Evolutionary conservation across 2,329 filamentous ascomycete genomes (phyloP), one percentile per base, ranked within the genome.

Genomic region (Neonectria neomacrospora): DNA sequence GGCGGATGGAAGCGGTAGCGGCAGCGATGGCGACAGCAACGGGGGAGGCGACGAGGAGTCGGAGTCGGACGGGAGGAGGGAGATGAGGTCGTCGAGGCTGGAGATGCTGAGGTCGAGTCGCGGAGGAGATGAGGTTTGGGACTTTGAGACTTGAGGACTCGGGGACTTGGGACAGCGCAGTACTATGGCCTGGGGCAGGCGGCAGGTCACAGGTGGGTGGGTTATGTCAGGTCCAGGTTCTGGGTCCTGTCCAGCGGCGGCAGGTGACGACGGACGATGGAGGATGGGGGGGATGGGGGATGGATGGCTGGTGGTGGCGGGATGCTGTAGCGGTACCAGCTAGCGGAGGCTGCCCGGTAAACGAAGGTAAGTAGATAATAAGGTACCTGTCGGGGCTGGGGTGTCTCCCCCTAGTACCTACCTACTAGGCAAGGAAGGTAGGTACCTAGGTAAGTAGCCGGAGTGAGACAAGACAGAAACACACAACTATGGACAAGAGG

Each of bases 1-100:
- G 80, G 74, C 69, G 69, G 69, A 61, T 61, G 61, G 61, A 59
- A 58, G 61, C 61, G 61, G 57, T 58, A 61, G 61, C 59, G 61
- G 57, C 18, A 54, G 70, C 64, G 47, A 50, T 50, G 26, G 47
- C 47, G 47, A 11, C 47, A 22, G 47, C 47, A 60, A 57, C 59
- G 30, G 51, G 39, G 39, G 64, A 68, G 53, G 58, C 57, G 58
- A 56, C 56, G 47, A 58, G 58, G 55, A 41, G 61, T 66, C 56
- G 64, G 60, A 63, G n/a, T 34, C 32, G 64, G 58, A 62, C 11
- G 48, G 48, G 54, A 61, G 55, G 50, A 32, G 52, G 54, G 55
- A 55, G 63, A 44, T 50, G 52, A 54, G 58, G 53, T 48, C 51
- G 55, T 53, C 39, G 48, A 28, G 32, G 51, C 26, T 41, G 39